Evolutionary conservation across 371 early-diverging fungal genomes (phyloP).

Genomic region (Actinomortierella wolfii): DNA sequence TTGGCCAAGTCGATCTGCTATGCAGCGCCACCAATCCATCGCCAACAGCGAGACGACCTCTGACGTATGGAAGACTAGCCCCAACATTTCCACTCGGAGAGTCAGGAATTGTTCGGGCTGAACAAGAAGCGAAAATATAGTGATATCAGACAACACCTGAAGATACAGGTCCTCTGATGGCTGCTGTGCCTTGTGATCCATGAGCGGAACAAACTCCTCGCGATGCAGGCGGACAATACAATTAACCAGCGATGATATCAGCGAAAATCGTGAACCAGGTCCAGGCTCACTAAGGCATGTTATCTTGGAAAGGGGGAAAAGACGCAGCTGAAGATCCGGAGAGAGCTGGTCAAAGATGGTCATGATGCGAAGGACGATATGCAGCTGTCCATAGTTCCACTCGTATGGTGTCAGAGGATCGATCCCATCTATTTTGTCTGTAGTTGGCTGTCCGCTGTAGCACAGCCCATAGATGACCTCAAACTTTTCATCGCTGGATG

Average conservation of each 20-base stretch:
- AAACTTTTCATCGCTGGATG: constrained; percentile 11
- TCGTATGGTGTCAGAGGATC: constrained; percentile 19
- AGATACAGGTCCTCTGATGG: constrained; percentile 19
- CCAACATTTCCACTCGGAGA: constrained; percentile 32
- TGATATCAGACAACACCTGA: constrained; percentile 19
- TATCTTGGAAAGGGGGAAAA: constrained; percentile 13
- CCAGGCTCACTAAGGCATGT: too few relatives aligned
- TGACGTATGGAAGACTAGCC: constrained; percentile 16
- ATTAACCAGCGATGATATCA: constrained; percentile 14
- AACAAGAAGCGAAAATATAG: constrained; percentile 23
- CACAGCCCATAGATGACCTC: constrained; percentile 18
- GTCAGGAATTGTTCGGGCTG: constrained; percentile 25
- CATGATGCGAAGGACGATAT: constrained; percentile 23
- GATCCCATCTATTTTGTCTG: constrained; percentile 4
- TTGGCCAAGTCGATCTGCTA: constrained; percentile 18
- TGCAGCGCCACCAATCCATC: constrained; percentile 38
- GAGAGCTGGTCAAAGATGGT: constrained; percentile 31
- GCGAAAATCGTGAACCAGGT: background rate
- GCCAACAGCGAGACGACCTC: constrained; percentile 27
- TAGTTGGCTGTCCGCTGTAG: constrained; percentile 11
- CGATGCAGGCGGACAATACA: constrained; percentile 5
- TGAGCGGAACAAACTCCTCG: constrained; percentile 9
- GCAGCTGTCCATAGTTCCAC: constrained; percentile 29
- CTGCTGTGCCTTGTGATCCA: background rate
- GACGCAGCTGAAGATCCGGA: constrained; percentile 12